Base-by-base conservation (phyloP, 1,139 yeast species). In the Wickerhamiella infanticola region DNA sequence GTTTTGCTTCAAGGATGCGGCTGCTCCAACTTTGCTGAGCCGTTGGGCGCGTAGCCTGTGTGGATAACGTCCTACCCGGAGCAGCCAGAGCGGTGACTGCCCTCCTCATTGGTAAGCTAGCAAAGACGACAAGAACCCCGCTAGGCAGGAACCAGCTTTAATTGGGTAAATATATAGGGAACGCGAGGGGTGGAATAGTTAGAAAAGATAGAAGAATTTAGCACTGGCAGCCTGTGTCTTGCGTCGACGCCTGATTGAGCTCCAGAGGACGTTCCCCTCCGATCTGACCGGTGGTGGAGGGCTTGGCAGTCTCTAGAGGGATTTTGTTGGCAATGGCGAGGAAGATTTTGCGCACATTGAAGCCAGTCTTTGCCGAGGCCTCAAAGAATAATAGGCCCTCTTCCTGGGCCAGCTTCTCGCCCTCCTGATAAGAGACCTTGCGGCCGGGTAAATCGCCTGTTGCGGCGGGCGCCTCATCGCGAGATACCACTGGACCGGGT, bases 311-410 rank as follows among this genome's bases (percentile, higher is more conserved):
- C 71, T 54, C 58, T n/a, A 48, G 44, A 6, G 95, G 94, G 45
- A 88, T 79, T 64, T 81, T 80, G 52, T 78, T 77, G 39, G 96
- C 98, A 54, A 90, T 84, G 8, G 86, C 93, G 59, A 85, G 69
- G 61, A 90, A 90, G 44, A 88, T 95, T 51, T 88, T 95, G 57
- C 82, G 85, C 38, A 90, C 96, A 58, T 88, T 86, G 58, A 74
- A 71, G n/a, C 94, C 82, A 3, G 94, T 78, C 68, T 90, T 90
- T 29, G 98, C 98, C 61, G 94, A 81, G 11, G 97, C 86, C 65
- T 90, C 98, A 61, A 84, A 90, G 62, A 90, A 90, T 53, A 90
- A 66, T 48, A 90, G 69, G 1, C 85, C 88, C 65, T 86, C 95
- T 56, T 86, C 95, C 42, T 77, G 75, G 2, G 86, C 85, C 51